phyloP scores from a whole-genome alignment of 2,329 filamentous ascomycete genomes.

The Ascochyta pisi region DNA sequence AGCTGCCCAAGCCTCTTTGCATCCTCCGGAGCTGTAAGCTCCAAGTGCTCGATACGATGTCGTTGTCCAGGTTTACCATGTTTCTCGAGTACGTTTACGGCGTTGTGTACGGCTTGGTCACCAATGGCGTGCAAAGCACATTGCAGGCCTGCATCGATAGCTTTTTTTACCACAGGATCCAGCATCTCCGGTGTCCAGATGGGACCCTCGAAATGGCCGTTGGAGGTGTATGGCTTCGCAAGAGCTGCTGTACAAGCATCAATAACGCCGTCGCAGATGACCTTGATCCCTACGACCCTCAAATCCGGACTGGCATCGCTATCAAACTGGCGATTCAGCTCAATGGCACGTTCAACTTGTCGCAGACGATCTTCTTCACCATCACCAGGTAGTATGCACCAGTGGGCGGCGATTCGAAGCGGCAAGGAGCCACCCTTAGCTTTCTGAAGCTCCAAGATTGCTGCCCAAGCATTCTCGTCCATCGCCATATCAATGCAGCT shows the following conservation, averaged over 20 bases:
- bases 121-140: constrained; percentile 71
- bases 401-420: constrained; percentile 63
- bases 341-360: constrained; percentile 61
- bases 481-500: constrained; percentile 66
- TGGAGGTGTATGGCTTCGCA: constrained; percentile 63
- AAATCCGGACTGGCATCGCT: constrained; percentile 54
- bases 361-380: constrained; percentile 54
- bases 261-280: constrained; percentile 70
- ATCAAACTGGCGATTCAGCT: constrained; percentile 57
- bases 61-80: constrained; percentile 56
- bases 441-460: constrained; percentile 53
- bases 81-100: constrained; percentile 62
- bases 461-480: constrained; percentile 63
- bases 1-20: constrained; percentile 63
- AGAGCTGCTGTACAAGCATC: constrained; percentile 70
- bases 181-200: constrained; percentile 64
- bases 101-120: constrained; percentile 64
- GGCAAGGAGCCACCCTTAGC: constrained; percentile 46
- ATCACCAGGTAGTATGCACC: constrained; percentile 60
- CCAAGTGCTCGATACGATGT: constrained; percentile 70
- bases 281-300: constrained; percentile 67
- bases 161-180: constrained; percentile 61
- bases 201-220: constrained; percentile 56
- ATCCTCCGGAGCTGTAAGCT: constrained; percentile 63
- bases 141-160: constrained; percentile 63